Conservation (phyloP, 1,284 basidiomycete species). For the Ceratobasidium sp. region DNA sequence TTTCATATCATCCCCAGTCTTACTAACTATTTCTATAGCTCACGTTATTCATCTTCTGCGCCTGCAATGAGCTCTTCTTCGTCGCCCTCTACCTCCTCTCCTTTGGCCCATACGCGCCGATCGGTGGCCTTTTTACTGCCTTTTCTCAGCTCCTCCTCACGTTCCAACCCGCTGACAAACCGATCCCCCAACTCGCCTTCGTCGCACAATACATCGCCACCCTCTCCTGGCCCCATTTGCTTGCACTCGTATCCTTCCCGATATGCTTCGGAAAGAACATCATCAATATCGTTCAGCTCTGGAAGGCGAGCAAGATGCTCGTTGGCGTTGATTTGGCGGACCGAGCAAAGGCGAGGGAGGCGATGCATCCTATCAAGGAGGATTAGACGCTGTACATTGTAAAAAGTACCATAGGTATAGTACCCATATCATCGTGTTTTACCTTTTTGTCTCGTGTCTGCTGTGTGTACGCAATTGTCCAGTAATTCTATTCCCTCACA, state of each 20-base stretch:
- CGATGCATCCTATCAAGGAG: conserved; percentile 49
- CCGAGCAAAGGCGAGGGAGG: conserved; percentile 73
- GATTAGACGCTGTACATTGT: conserved; percentile 33
- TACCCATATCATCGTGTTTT: not conserved
- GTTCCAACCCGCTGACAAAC: conserved; percentile 42
- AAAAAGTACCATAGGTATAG: conserved; percentile 39
- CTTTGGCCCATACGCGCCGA: conserved; percentile 73
- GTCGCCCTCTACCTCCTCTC: conserved; percentile 95
- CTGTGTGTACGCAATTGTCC: conserved; percentile 21
- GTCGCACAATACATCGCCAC: conserved; percentile 53
- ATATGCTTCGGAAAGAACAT: conserved; percentile 89
- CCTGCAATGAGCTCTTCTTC: conserved; percentile 98
- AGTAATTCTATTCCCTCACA: conserved; percentile 30
- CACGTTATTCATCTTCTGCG: conserved; percentile 93
- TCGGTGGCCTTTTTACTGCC: conserved; percentile 56
- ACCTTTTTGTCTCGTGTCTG: not conserved
- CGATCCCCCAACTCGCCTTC: conserved; percentile 52
- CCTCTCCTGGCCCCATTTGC: conserved; percentile 83
- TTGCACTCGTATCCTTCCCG: conserved; percentile 75
- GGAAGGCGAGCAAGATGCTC: conserved; percentile 97
- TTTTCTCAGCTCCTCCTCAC: conserved; percentile 50
- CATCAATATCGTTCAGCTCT: conserved; percentile 96
- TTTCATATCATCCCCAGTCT: conserved; percentile 9
- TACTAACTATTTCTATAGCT: conserved; percentile 59
- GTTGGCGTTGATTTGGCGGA: conserved; percentile 91